Evolutionary conservation across 768 basidiomycete genomes (phyloP).

Genomic region (Calocera viscosa): DNA sequence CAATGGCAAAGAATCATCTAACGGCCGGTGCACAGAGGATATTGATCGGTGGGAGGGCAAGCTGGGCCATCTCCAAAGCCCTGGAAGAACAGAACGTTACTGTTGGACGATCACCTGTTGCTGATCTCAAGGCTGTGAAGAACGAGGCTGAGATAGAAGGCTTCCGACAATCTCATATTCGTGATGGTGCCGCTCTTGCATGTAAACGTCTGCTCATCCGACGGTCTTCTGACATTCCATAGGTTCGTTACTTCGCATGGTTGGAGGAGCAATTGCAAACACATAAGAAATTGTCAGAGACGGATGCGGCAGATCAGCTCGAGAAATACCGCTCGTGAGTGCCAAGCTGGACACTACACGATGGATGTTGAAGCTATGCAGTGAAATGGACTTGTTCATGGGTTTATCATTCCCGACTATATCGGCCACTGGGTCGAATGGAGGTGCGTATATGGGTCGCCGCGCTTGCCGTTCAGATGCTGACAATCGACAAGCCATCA

Average conservation of each 20-base stretch:
- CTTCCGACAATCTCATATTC: constrained; percentile 75
- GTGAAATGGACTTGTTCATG: constrained; percentile 65
- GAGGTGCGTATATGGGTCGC: constrained; percentile 38
- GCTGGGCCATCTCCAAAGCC: constrained; percentile 68
- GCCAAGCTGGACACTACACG: not conserved
- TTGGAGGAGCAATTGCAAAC: constrained; percentile 67
- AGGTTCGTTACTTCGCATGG: constrained; percentile 83
- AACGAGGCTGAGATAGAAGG: constrained; percentile 74
- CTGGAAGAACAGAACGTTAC: constrained; percentile 59
- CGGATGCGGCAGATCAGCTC: constrained; percentile 63
- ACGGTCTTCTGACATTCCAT: not conserved
- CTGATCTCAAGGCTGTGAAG: constrained; percentile 70
- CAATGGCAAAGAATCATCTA: not conserved
- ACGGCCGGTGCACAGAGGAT: constrained; percentile 45
- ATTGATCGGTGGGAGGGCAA: constrained; percentile 63
- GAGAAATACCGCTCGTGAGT: constrained; percentile 71
- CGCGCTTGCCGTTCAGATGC: not conserved
- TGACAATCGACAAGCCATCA: constrained; percentile 48
- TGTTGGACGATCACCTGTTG: constrained; percentile 57
- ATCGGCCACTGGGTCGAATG: constrained; percentile 84
- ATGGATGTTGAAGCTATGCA: constrained; percentile 23
- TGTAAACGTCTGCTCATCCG: not conserved
- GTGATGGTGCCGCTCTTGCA: constrained; percentile 74
- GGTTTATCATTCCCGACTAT: constrained; percentile 89
- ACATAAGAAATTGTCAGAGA: constrained; percentile 56